Evolutionary conservation across 805 yeast species (phyloP).

Genomic region (Starmerella kuoi): DNA sequence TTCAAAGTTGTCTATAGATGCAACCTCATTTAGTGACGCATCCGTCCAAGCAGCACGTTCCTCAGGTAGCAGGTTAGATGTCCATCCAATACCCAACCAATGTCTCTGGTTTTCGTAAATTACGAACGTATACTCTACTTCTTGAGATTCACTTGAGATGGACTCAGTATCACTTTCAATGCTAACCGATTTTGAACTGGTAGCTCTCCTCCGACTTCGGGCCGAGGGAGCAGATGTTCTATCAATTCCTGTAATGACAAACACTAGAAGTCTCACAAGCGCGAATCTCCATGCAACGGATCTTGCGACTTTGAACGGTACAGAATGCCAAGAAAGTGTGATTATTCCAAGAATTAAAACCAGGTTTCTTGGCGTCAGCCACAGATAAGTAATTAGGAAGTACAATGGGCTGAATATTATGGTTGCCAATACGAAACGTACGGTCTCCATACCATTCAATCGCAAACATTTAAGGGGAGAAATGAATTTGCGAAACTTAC

Average conservation of each 20-base stretch:
- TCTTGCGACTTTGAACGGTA: constrained; percentile 73
- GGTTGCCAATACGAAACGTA: constrained; percentile 70
- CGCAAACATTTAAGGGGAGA: constrained; percentile 63
- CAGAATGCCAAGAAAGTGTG: constrained; percentile 71
- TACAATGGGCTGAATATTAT: constrained; percentile 78
- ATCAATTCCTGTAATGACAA: constrained; percentile 68
- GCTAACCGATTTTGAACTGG: not conserved
- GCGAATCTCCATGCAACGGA: constrained; percentile 75
- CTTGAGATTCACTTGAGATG: not conserved
- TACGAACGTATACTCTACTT: constrained; percentile 62
- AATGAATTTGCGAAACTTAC: constrained; percentile 63
- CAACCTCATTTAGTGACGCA: constrained; percentile 78
- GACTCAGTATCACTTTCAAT: not conserved
- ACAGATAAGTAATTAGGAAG: constrained; percentile 50
- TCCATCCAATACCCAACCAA: constrained; percentile 98
- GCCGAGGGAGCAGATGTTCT: constrained; percentile 38
- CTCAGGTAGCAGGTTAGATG: constrained; percentile 75
- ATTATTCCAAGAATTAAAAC: constrained; percentile 47
- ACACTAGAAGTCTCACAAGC: constrained; percentile 54
- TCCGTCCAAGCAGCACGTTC: constrained; percentile 97
- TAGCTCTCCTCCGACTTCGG: not conserved
- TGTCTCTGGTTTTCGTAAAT: constrained; percentile 89
- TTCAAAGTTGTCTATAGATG: constrained; percentile 62
- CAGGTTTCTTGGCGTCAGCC: constrained; percentile 59
- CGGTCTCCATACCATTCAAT: constrained; percentile 66